Conservation (phyloP, 305 asterid genomes). For the Rubia balearica region DNA sequence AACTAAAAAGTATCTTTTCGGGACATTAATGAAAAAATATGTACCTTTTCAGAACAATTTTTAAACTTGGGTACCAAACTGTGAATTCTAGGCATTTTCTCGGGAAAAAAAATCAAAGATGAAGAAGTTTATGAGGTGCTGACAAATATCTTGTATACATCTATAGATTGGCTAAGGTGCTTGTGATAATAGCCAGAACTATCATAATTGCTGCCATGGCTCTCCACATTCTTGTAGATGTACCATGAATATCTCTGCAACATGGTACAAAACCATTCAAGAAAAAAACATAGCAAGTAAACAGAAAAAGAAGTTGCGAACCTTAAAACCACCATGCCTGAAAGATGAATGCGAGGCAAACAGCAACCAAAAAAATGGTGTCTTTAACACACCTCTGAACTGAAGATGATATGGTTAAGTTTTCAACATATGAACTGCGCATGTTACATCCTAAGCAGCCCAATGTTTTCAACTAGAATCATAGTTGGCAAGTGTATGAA, state of each 20-base stretch:
- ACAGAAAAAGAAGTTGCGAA: conserved; percentile 9
- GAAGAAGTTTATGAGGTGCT: conserved; percentile 19
- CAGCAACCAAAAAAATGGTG: conserved; percentile 9
- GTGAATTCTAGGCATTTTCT: too few species aligned
- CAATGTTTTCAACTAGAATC: background rate
- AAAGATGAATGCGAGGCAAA: conserved; percentile 75
- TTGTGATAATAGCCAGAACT: conserved; percentile 53
- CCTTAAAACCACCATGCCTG: conserved; percentile 74
- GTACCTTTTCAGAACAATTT: too few species aligned
- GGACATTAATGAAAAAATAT: too few species aligned
- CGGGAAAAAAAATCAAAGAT: background rate
- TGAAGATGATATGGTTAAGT: background rate
- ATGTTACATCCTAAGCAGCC: background rate
- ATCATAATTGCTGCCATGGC: conserved; percentile 57
- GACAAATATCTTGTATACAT: conserved; percentile 47
- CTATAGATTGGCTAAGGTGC: conserved; percentile 66
- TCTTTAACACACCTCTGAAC: conserved; percentile 8
- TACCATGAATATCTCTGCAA: conserved; percentile 74
- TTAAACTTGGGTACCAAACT: too few species aligned
- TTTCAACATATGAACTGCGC: background rate
- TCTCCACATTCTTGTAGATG: conserved; percentile 63
- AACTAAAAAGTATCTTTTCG: too few species aligned
- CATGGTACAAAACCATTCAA: background rate
- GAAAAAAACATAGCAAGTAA: background rate
- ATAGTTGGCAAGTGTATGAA: background rate